These are phyloP conservation scores for Fragaria vesca DNA, from an alignment of 306 rosid genomes.

Conservation along the genomic window DNA sequence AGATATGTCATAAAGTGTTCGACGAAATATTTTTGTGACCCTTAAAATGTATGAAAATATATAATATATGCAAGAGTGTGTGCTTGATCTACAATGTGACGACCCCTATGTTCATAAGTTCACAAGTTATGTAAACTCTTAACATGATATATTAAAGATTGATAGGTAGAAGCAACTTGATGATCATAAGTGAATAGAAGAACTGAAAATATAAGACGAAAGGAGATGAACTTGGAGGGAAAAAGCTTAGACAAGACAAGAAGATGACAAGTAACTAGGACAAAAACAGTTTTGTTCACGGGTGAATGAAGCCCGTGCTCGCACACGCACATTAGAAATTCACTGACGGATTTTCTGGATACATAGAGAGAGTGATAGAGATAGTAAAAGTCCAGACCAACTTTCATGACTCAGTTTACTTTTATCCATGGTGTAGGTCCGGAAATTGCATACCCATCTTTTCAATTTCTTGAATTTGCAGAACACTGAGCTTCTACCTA, in stretches of 20 bases:
- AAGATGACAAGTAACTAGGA: constrained; percentile 7
- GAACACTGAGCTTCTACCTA: neutral
- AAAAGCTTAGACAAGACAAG: neutral
- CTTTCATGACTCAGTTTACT: neutral
- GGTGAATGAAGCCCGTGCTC: neutral
- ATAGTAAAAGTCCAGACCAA: neutral
- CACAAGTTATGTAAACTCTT: neutral
- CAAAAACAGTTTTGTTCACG: constrained; percentile 23
- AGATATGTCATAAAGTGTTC: neutral
- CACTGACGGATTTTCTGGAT: neutral
- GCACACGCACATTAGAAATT: constrained; percentile 7
- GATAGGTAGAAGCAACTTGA: neutral
- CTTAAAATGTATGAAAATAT: too few species aligned
- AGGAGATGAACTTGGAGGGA: too few species aligned
- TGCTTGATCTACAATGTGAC: neutral
- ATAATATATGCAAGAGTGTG: neutral
- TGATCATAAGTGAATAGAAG: neutral
- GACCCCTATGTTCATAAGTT: neutral
- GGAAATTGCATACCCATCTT: neutral
- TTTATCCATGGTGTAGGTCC: constrained; percentile 7
- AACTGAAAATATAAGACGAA: neutral
- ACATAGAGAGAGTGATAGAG: neutral
- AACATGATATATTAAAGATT: neutral
- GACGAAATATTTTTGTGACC: neutral
- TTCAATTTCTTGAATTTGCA: neutral